Base-by-base conservation (phyloP, 2,329 filamentous ascomycete genomes). In the Nemania serpens region DNA sequence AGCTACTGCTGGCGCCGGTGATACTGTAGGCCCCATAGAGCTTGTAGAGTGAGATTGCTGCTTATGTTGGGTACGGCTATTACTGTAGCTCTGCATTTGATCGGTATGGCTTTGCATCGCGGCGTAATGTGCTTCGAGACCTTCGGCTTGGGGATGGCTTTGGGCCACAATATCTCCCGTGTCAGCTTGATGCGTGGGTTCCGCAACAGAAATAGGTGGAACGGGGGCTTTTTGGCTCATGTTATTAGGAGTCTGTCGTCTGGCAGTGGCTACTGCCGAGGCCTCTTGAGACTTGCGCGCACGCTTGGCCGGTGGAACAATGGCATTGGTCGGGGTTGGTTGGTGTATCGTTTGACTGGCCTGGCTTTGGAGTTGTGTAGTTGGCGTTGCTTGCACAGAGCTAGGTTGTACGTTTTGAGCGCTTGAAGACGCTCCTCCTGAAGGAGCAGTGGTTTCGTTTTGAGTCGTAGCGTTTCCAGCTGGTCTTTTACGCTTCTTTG, bases 401-500 rank as follows among this genome's bases (percentile, higher is more conserved):
- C 54, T 61, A 48, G 66, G 22, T 39, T 66, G 68, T 18, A 41
- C 20, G 55, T 67, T 64, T 52, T 69, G 68, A n/a, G 67, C 22
- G 18, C 48, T 57, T 42, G 62, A 43, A 42, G 37, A 5, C 13
- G 55, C 47, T 43, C 41, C 59, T 61, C 58, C 62, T 22, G 36
- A 39, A 22, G 45, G 33, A 17, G 55, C 17, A 25, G 55, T 49
- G 15, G 54, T 61, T 45, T 71, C 68, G n/a, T 22, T 55, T 52
- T 63, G 66, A 43, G 63, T 11, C 13, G 62, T 59, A 12, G 59
- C 25, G 9, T 68, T 70, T 20, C 63, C 69, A 41, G 55, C 63
- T 13, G 69, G 73, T 10, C 72, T 68, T 61, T 75, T 75, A 39
- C 73, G 68, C 58, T 75, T 75, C 55, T 70, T 71, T 5, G 71